These are phyloP conservation scores for Sporopachydermia lactativora DNA, from an alignment of 805 yeast genomes.

Conservation along the genomic window DNA sequence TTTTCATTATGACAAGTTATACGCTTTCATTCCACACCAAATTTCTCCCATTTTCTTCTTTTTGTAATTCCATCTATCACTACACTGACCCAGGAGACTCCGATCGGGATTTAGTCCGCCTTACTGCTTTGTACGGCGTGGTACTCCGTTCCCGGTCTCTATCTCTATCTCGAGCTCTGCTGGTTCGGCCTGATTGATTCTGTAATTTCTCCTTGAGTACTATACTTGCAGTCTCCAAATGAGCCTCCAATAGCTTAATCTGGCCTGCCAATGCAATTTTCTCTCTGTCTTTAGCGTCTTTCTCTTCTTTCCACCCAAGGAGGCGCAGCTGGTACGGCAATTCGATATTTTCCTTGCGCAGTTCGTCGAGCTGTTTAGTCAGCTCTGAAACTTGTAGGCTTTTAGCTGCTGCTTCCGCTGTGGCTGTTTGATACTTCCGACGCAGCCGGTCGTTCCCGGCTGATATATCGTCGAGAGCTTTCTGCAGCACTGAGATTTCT, in stretches of 20 bases:
- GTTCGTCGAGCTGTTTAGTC: neutral
- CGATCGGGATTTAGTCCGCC: neutral
- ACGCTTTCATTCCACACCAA: too few relatives aligned
- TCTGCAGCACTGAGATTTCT: neutral
- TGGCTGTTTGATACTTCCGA: neutral
- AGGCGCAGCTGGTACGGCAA: neutral
- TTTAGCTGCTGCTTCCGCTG: neutral
- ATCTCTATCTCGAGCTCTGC: constrained; percentile 1
- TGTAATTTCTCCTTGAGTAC: neutral
- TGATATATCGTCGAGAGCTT: neutral
- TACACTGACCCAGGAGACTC: constrained; percentile 45
- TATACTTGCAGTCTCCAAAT: neutral
- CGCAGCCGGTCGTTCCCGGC: neutral
- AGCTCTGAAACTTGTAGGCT: neutral
- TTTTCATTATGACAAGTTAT: too few relatives aligned
- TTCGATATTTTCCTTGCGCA: neutral
- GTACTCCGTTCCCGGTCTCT: neutral
- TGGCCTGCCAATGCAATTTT: neutral
- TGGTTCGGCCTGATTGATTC: neutral
- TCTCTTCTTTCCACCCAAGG: neutral
- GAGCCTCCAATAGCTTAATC: neutral
- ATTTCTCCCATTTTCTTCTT: too few relatives aligned
- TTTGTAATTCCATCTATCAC: too few relatives aligned
- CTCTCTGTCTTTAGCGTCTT: neutral
- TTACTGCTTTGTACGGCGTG: neutral